A percentile compares a stretch with the other conserved stretches of the same genome.
Conservation (phyloP, 768 basidiomycete species). For the Suillus cothurnatus region DNA sequence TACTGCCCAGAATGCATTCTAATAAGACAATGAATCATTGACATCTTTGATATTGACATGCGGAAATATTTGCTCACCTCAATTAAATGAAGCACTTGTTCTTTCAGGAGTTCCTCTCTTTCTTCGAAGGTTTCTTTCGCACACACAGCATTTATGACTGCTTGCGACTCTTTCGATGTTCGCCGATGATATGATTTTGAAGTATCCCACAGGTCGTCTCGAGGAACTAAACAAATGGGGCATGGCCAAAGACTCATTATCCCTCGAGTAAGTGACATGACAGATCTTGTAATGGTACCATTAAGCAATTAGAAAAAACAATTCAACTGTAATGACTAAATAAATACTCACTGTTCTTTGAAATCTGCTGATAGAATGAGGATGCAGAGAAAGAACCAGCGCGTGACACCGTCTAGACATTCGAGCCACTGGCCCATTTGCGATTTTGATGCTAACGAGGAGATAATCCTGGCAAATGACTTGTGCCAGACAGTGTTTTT, state of each 20-base stretch:
- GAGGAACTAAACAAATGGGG: no score
- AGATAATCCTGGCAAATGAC: no score
- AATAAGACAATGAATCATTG: no score
- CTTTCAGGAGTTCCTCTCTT: slow-evolving; percentile 21
- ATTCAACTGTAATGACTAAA: neutral
- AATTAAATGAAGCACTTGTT: slow-evolving; percentile 15
- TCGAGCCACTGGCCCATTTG: slow-evolving; percentile 13
- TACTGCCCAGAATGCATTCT: slow-evolving; percentile 39
- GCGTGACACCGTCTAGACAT: slow-evolving; percentile 33
- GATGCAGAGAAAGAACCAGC: slow-evolving; percentile 32
- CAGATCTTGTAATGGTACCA: slow-evolving; percentile 23
- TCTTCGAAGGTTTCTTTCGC: slow-evolving; percentile 12
- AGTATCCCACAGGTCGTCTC: slow-evolving; percentile 18
- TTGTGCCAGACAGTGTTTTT: slow-evolving; percentile 18
- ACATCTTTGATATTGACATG: neutral
- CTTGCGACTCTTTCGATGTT: slow-evolving; percentile 17
- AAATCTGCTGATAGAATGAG: slow-evolving; percentile 45
- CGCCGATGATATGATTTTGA: slow-evolving; percentile 14
- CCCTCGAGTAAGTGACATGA: slow-evolving; percentile 39
- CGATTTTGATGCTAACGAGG: slow-evolving; percentile 2
- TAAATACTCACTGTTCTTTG: slow-evolving; percentile 43
- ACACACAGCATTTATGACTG: slow-evolving; percentile 12
- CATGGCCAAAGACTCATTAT: slow-evolving; percentile 27
- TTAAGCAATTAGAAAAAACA: neutral
- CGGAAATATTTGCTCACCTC: slow-evolving; percentile 15